Evolutionary conservation across 2,329 filamentous ascomycete genomes (phyloP), one percentile per base, ranked within the genome.

Genomic region (Claviceps paspali): DNA sequence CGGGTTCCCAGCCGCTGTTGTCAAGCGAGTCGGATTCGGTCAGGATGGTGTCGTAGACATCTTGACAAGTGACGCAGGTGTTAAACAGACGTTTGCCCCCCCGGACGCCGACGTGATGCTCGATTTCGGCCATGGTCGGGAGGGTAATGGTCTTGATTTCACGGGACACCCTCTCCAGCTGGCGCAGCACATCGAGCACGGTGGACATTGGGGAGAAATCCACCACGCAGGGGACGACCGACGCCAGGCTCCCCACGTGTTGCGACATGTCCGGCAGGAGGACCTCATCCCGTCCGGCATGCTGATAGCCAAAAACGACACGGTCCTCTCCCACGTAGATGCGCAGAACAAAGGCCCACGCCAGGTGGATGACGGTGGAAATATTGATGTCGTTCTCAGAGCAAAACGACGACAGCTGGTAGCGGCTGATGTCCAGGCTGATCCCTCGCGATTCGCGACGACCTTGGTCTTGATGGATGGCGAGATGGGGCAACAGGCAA

Each of bases 301-400:
- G 59, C 24, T 63, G 61, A 39, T 61, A 68, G 1, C 73, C 74
- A 43, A 78, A 77, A 27, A 66, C 63, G 6, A 76, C 64, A 9
- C 64, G 61, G 17, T 67, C 58, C 12, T 60, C 60, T 2, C 68
- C 68, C 3, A 69, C 63, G 44, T 73, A 76, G 1, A 63, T 60
- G 2, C 70, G 65, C 0, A 76, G 55, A 0, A 76, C 59, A 15
- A 79, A 55, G 0, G 63, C 69, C 73, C 73, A 79, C 0, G 73
- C 71, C n/a, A 73, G 61, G 18, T 69, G 65, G 4, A 78, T 56
- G 3, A 76, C 56, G 0, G 68, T 63, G 0, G 67, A 61, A 0
- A 66, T 52, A 0, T 63, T 63, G 3, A 71, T 56, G 7, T 56
- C 6, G 42, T 56, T 31, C 57, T 56, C 34, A 0, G 45, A 38